phyloP scores from a whole-genome alignment of 2,329 filamentous ascomycete genomes.

The Capronia epimyces region DNA sequence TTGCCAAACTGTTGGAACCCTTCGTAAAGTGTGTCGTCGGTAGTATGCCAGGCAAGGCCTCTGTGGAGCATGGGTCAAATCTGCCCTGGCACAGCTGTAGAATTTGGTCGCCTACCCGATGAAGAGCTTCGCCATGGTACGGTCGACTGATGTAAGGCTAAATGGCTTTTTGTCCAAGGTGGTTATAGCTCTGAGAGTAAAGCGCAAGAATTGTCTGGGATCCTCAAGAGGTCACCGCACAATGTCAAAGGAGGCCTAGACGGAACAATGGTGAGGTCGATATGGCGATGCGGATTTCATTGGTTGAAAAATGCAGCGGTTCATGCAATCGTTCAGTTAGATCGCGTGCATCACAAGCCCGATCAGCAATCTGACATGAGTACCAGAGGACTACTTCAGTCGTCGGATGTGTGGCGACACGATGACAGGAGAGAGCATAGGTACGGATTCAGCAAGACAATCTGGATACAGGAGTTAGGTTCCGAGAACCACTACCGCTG shows the following conservation, averaged over 20 bases:
- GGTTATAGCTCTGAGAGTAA: slow-evolving; percentile 4
- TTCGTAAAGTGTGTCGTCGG: slow-evolving; percentile 75
- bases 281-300: slow-evolving; percentile 15
- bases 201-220: slow-evolving; percentile 12
- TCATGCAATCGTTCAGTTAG: slow-evolving; percentile 24
- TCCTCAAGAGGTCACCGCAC: slow-evolving; percentile 14
- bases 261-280: slow-evolving; percentile 14
- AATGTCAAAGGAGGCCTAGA: slow-evolving; percentile 13
- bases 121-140: slow-evolving; percentile 29
- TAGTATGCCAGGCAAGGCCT: slow-evolving; percentile 97
- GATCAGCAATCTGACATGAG: slow-evolving; percentile 16
- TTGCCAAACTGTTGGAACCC: slow-evolving; percentile 90
- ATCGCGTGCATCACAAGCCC: slow-evolving; percentile 14
- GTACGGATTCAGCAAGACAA: slow-evolving; percentile 1
- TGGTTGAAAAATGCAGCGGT: slow-evolving; percentile 20
- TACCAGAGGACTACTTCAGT: slow-evolving; percentile 7
- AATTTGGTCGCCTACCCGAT: slow-evolving; percentile 25
- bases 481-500: not conserved
- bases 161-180: slow-evolving; percentile 1
- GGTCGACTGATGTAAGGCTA: slow-evolving; percentile 1
- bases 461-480: slow-evolving; percentile 2
- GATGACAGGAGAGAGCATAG: not conserved
- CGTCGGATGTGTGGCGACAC: slow-evolving; percentile 4
- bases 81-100: slow-evolving; percentile 5
- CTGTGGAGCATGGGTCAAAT: slow-evolving; percentile 44